Evolutionary conservation across 441 rosid genomes (phyloP).

Genomic region (Corymbia calophylla): DNA sequence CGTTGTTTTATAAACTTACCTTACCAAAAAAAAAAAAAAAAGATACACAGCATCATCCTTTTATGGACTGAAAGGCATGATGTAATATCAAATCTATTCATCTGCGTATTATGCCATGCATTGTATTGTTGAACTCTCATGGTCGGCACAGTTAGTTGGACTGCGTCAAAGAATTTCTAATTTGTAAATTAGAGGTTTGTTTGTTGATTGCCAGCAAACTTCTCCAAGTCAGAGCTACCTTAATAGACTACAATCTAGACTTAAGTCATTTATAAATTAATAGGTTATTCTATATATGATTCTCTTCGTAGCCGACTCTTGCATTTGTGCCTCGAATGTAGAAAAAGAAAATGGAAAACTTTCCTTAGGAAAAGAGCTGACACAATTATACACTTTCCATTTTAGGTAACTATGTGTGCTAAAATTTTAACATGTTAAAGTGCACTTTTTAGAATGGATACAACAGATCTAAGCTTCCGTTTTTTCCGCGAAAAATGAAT

Average conservation of each 20-base stretch:
- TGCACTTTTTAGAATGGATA: neutral
- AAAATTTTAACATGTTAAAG: neutral
- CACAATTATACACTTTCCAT: neutral
- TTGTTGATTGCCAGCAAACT: accelerated
- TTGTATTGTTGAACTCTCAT: neutral
- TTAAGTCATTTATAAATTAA: neutral
- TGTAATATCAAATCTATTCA: neutral
- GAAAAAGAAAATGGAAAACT: neutral
- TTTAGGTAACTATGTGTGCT: neutral
- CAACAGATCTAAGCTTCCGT: too few species aligned
- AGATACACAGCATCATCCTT: accelerated
- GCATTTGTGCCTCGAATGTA: neutral
- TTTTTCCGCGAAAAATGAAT: too few species aligned
- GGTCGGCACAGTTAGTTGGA: neutral
- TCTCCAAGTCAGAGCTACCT: neutral
- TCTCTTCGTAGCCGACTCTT: neutral
- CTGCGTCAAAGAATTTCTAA: neutral
- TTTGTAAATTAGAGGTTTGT: neutral
- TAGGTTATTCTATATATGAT: neutral
- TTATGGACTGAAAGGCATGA: neutral
- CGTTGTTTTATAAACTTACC: too few species aligned
- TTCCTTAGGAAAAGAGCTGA: neutral
- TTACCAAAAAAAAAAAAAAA: too few species aligned
- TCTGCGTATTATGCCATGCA: neutral
- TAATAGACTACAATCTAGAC: neutral